phyloP scores from a whole-genome alignment of 352 stramenopile genomes.

The Phytophthora idaei region DNA sequence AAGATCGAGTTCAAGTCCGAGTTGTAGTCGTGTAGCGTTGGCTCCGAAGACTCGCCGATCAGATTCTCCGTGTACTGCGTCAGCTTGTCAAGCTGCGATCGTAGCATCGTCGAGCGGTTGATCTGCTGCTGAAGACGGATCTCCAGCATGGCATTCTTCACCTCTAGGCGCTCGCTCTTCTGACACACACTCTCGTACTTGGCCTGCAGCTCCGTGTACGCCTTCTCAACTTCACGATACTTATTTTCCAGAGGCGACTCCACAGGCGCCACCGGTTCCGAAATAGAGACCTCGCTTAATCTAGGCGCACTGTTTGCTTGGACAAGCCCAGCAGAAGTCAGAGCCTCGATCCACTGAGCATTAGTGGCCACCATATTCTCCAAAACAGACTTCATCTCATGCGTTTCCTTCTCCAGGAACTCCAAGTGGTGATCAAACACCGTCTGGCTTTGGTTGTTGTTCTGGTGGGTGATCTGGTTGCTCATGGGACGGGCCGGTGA shows the following conservation, averaged over 20 bases:
- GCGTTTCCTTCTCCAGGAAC: constrained; percentile 71
- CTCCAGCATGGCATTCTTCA: constrained; percentile 69
- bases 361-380: constrained; percentile 80
- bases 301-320: constrained; percentile 14
- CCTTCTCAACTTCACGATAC: constrained; percentile 51
- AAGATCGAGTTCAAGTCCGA: constrained; percentile 59
- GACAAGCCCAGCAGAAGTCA: constrained; percentile 38
- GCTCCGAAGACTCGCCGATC: constrained; percentile 61
- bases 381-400: constrained; percentile 67
- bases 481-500: constrained; percentile 37
- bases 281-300: constrained; percentile 31
- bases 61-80: constrained; percentile 76
- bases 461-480: constrained; percentile 42
- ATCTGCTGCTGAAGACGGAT: constrained; percentile 71
- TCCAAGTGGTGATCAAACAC: constrained; percentile 69
- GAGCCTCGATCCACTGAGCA: constrained; percentile 69
- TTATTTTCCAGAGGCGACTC: constrained; percentile 48
- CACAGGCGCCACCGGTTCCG: constrained; percentile 24
- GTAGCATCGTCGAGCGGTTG: constrained; percentile 64
- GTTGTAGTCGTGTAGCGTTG: constrained; percentile 51
- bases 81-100: constrained; percentile 70
- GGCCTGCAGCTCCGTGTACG: constrained; percentile 57
- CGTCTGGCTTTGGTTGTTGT: constrained; percentile 41
- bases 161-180: constrained; percentile 56
- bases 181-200: constrained; percentile 56